These are phyloP conservation scores for Simmondsia chinensis DNA, from an alignment of 148 eudicot species.

Conservation along the genomic window DNA sequence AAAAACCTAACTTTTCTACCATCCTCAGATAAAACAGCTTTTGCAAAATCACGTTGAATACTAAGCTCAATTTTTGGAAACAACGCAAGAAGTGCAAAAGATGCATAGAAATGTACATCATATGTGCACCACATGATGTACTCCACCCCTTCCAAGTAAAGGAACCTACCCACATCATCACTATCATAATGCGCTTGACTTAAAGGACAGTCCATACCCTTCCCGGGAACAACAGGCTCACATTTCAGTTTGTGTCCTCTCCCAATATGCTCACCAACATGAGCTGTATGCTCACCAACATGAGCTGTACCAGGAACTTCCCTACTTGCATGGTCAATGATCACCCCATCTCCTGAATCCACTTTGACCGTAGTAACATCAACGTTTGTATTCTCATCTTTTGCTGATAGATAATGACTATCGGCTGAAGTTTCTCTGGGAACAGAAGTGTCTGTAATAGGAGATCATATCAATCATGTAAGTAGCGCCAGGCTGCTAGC, in stretches of 20 bases:
- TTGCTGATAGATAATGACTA: slow-evolving; percentile 11
- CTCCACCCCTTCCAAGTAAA: slow-evolving; percentile 95
- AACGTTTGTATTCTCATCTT: slow-evolving; percentile 12
- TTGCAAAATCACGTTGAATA: slow-evolving; percentile 95
- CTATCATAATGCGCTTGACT: slow-evolving; percentile 17
- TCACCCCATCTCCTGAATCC: slow-evolving; percentile 18
- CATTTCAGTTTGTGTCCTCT: slow-evolving; percentile 12
- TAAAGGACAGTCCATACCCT: slow-evolving; percentile 9
- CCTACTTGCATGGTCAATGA: slow-evolving; percentile 21
- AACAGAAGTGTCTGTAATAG: slow-evolving; percentile 45
- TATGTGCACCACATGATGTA: slow-evolving; percentile 99
- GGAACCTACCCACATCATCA: slow-evolving; percentile 88
- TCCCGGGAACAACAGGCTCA: slow-evolving; percentile 15
- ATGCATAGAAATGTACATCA: slow-evolving; percentile 98
- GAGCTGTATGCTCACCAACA: slow-evolving; percentile 9
- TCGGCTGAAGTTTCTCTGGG: slow-evolving; percentile 21
- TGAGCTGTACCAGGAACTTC: slow-evolving; percentile 6
- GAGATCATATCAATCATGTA: slow-evolving; percentile 3
- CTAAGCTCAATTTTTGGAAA: slow-evolving; percentile 97
- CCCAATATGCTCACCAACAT: slow-evolving; percentile 14
- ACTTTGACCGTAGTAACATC: slow-evolving; percentile 24
- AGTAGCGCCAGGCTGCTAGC: too few species aligned
- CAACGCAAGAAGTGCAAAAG: slow-evolving; percentile 87
- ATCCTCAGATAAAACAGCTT: slow-evolving; percentile 85
- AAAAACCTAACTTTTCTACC: slow-evolving; percentile 74